Percentiles rank a stretch among this genome's conserved stretches.
Conservation (phyloP, 163 green algal species). For the Scenedesmus sp. region DNA sequence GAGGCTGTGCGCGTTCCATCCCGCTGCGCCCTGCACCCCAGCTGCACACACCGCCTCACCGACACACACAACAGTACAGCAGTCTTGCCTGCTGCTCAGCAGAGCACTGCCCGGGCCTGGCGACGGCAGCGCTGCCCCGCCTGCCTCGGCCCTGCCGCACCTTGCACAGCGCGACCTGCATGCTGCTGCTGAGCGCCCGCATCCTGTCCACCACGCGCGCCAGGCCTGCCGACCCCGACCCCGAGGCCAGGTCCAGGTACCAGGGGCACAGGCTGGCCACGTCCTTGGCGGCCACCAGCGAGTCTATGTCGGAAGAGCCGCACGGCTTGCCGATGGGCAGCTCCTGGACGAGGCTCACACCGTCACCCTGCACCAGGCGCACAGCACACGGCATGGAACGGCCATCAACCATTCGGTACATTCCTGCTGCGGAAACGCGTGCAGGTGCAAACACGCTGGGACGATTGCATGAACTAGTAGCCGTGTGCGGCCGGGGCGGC, state of each 20-base stretch:
- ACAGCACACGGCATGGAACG: background rate
- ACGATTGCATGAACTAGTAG: background rate
- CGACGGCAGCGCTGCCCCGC: too few relatives aligned
- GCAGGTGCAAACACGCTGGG: too few relatives aligned
- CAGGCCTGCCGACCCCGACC: conserved; percentile 54
- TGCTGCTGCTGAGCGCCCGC: conserved; percentile 69
- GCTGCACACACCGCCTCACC: too few relatives aligned
- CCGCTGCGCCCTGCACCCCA: too few relatives aligned
- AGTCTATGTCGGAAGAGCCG: conserved; percentile 65
- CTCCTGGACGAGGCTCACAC: conserved; percentile 78
- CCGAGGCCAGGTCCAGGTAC: conserved; percentile 80
- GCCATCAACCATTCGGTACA: too few relatives aligned
- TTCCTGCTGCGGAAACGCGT: too few relatives aligned
- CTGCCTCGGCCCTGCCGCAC: conserved; percentile 2
- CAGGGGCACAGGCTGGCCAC: conserved; percentile 72
- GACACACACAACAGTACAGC: too few relatives aligned
- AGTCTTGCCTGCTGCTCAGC: background rate
- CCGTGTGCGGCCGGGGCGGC: background rate
- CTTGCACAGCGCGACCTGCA: conserved; percentile 68
- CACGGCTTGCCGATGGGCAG: conserved; percentile 79
- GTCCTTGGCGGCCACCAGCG: conserved; percentile 65
- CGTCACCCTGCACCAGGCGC: conserved; percentile 59
- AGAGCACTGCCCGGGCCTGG: too few relatives aligned
- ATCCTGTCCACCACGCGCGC: conserved; percentile 77
- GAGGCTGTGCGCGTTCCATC: too few relatives aligned